Conservation (phyloP, 495 filamentous ascomycete species). For the Trichoderma erinaceum region DNA sequence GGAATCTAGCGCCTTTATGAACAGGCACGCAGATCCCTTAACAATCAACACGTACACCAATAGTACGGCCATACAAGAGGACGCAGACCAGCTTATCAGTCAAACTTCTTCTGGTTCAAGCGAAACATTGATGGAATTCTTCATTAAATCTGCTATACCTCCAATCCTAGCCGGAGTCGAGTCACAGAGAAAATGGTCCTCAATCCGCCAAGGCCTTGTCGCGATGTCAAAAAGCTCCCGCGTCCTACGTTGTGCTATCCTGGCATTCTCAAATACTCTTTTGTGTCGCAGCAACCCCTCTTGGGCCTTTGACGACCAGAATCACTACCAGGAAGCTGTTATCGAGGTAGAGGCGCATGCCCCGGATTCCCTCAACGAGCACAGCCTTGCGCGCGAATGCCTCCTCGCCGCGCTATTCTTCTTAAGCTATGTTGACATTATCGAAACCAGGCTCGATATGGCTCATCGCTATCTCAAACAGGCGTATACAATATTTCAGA, state of each 20-base stretch:
- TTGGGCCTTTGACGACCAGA: slow-evolving; percentile 16
- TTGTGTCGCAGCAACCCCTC: slow-evolving; percentile 16
- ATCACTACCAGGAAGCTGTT: slow-evolving; percentile 19
- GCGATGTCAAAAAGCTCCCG: slow-evolving; percentile 25
- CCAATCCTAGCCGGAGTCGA: slow-evolving; percentile 31
- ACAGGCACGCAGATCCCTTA: not conserved
- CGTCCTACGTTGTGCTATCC: slow-evolving; percentile 27
- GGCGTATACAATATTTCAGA: slow-evolving; percentile 21
- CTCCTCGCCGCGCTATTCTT: slow-evolving; percentile 31
- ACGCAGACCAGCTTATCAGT: not conserved
- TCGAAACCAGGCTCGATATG: slow-evolving; percentile 22
- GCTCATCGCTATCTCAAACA: slow-evolving; percentile 26
- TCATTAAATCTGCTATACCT: slow-evolving; percentile 25
- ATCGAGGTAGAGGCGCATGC: slow-evolving; percentile 1
- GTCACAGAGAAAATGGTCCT: slow-evolving; percentile 27
- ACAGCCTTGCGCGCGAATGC: slow-evolving; percentile 4
- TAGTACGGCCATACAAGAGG: not conserved
- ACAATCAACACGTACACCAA: not conserved
- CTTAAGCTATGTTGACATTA: slow-evolving; percentile 27
- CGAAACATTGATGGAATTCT: slow-evolving; percentile 25
- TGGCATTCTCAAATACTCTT: slow-evolving; percentile 28
- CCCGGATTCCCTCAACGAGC: not conserved
- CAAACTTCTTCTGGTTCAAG: not conserved
- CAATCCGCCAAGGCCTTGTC: slow-evolving; percentile 26
- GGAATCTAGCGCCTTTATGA: not conserved